Conservation (phyloP, 495 filamentous ascomycete species). For the Aspergillus cavernicola region DNA sequence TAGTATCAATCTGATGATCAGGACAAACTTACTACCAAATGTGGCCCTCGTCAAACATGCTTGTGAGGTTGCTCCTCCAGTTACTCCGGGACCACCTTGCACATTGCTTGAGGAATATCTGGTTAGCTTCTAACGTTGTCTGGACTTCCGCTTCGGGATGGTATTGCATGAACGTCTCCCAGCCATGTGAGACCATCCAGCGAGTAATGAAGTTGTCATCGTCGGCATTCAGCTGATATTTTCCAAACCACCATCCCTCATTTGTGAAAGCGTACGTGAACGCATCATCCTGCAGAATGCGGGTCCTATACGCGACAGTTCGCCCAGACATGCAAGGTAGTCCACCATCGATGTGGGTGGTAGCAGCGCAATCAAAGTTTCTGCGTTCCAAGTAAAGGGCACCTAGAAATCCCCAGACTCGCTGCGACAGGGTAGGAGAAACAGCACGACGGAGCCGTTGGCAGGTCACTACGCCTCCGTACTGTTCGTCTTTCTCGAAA, state of each 20-base stretch:
- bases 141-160: conserved; percentile 68
- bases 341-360: conserved; percentile 79
- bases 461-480: conserved; percentile 79
- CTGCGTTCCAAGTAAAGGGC: conserved; percentile 78
- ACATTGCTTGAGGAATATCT: conserved; percentile 73
- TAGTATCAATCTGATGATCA: conserved; percentile 7
- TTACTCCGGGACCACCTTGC: conserved; percentile 78
- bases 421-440: conserved; percentile 51
- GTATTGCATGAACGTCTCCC: conserved; percentile 77
- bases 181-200: conserved; percentile 71
- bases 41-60: conserved; percentile 64
- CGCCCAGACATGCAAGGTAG: conserved; percentile 85
- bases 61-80: conserved; percentile 77
- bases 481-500: conserved; percentile 66
- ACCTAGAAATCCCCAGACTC: conserved; percentile 72
- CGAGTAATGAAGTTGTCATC: conserved; percentile 84
- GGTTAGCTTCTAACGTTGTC: conserved; percentile 71
- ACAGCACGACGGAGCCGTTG: conserved; percentile 69
- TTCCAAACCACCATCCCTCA: conserved; percentile 64
- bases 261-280: conserved; percentile 72
- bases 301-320: conserved; percentile 76
- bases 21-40: conserved; percentile 60
- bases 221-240: conserved; percentile 72
- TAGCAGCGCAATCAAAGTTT: conserved; percentile 87
- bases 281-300: conserved; percentile 70